A percentile compares a stretch with the other conserved stretches of the same genome.
Conservation (phyloP, 306 rosid species). For the Casuarina cunninghamiana region DNA sequence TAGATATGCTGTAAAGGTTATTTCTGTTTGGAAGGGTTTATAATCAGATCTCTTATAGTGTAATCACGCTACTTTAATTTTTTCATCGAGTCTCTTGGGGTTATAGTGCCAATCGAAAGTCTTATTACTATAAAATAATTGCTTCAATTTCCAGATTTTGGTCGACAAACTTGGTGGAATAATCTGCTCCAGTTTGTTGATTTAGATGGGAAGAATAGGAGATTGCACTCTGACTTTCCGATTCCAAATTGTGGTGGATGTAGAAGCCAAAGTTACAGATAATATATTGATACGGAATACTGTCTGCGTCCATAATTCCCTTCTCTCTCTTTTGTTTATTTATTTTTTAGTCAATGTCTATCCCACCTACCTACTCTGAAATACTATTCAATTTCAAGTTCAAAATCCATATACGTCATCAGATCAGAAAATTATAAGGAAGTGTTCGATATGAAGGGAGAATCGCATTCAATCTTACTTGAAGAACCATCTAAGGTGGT, state of each 20-base stretch:
- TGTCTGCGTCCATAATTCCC: background rate
- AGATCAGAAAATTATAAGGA: background rate
- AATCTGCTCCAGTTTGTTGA: background rate
- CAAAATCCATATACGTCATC: background rate
- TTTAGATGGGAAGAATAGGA: background rate
- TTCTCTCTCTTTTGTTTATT: too few relatives aligned
- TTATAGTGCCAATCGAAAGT: too few relatives aligned
- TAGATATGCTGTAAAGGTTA: conserved; percentile 1
- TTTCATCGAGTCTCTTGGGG: too few relatives aligned
- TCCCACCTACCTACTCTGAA: background rate
- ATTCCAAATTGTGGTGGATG: background rate
- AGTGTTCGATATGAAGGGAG: background rate
- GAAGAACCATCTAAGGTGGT: background rate
- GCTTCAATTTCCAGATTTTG: too few relatives aligned
- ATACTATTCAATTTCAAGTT: background rate
- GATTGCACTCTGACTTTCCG: background rate
- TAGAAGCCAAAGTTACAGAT: background rate
- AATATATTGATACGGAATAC: background rate
- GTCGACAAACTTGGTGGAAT: too few relatives aligned
- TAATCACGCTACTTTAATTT: background rate
- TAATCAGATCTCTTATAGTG: background rate
- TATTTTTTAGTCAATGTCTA: background rate
- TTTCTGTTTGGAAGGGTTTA: background rate
- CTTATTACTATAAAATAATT: too few relatives aligned
- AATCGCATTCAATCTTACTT: background rate